Evolutionary conservation across 805 yeast species (phyloP).

Genomic region (Soucietia sequanensis): DNA sequence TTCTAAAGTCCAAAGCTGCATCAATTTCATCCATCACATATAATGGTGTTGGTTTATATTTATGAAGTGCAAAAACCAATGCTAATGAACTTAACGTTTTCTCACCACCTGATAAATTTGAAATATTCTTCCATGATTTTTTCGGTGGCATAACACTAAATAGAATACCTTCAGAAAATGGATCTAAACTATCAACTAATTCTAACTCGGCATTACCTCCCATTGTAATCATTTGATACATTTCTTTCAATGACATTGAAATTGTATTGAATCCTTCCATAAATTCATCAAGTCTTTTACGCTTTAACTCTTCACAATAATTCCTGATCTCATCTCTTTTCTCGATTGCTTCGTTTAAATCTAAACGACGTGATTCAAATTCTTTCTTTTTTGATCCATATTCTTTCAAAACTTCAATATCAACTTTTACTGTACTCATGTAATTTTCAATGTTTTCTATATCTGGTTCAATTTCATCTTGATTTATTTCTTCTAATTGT

Average conservation of each 20-base stretch:
- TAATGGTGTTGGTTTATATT: slow-evolving; percentile 93
- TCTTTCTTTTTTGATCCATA: slow-evolving; percentile 69
- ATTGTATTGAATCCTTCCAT: slow-evolving; percentile 90
- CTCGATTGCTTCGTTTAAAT: slow-evolving; percentile 65
- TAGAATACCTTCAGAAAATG: slow-evolving; percentile 95
- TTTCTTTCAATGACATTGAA: slow-evolving; percentile 84
- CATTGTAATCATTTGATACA: slow-evolving; percentile 99
- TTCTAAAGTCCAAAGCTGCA: slow-evolving; percentile 96
- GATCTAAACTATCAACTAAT: slow-evolving; percentile 91
- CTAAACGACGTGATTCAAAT: slow-evolving; percentile 59
- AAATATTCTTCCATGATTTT: slow-evolving; percentile 94
- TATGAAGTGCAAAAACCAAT: slow-evolving; percentile 91
- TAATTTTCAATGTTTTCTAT: slow-evolving; percentile 54
- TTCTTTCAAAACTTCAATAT: slow-evolving; percentile 73
- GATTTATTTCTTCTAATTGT: slow-evolving; percentile 49
- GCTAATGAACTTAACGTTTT: slow-evolving; percentile 94
- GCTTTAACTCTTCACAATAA: slow-evolving; percentile 65
- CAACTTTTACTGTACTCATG: slow-evolving; percentile 57
- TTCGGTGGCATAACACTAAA: slow-evolving; percentile 99
- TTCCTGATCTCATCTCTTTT: slow-evolving; percentile 63
- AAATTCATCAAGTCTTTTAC: slow-evolving; percentile 79
- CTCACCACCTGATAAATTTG: slow-evolving; percentile 96
- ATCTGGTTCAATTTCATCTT: slow-evolving; percentile 48
- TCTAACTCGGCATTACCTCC: slow-evolving; percentile 99
- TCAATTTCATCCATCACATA: slow-evolving; percentile 99